Evolutionary conservation across 2,329 filamentous ascomycete genomes (phyloP), one percentile per base, ranked within the genome.

Genomic region (Sporothrix protearum): DNA sequence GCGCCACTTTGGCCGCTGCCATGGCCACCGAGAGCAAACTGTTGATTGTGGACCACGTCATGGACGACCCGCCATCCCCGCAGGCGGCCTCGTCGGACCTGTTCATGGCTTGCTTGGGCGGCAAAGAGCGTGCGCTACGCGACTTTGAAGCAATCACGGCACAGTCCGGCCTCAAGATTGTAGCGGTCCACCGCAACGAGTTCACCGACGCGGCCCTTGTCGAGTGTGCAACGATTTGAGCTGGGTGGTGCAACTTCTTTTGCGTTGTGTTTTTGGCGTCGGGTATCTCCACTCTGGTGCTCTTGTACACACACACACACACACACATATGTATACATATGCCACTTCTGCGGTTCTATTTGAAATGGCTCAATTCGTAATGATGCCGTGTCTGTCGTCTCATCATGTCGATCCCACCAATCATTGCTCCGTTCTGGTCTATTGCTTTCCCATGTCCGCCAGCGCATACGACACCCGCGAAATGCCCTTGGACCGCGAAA

Each of bases 401-500:
- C 14, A 63, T 63, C n/a, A n/a, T 47, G 25, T 66, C 55, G 12
- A 28, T 12, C 14, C 22, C 30, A 14, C 25, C 6, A 10, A 16
- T 10, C 14, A 16, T 10, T 33, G 25, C n/a, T 9, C 9, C 25
- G 19, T 14, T 12, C n/a, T n/a, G n/a, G 4, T 66, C 61, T 49
- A 47, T 47, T 28, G 25, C 36, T 33, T n/a, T 6, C 14, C 22
- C 57, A 39, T 42, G 25, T 67, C 22, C 0, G 30, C 61, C 25
- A 77, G 69, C 2, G 71, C 42, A 57, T 85, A 85, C 73, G 83
- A 83, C n/a, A 92, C 86, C 75, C 87, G 84, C 70, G 86, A 90
- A 10, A 81, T 83, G 2, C 90, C 90, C 78, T 91, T 91, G 69
- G 82, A 84, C 78, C 89, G 84, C 73, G 84, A 84, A 70, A 93